These are phyloP conservation scores for Diaporthe sp. DNA, from an alignment of 2,329 filamentous ascomycete genomes.

Conservation along the genomic window DNA sequence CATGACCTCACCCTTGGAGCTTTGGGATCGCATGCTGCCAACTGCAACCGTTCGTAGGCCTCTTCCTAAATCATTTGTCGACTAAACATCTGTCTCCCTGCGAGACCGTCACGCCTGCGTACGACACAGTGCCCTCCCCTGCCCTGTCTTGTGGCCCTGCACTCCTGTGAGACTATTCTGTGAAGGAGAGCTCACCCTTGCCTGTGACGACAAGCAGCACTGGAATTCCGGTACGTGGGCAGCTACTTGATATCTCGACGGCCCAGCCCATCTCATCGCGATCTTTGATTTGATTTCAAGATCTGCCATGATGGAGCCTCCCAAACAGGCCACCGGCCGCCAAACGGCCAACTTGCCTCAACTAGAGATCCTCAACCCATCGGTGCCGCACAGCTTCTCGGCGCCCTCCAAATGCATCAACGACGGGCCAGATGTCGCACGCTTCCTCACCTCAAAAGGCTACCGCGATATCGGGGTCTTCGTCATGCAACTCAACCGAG, in stretches of 20 bases:
- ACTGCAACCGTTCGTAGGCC: neutral
- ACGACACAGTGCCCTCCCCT: too few relatives aligned
- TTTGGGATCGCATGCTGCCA: neutral
- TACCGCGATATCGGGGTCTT: conserved; percentile 92
- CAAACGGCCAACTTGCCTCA: conserved; percentile 47
- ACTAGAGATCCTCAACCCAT: conserved; percentile 64
- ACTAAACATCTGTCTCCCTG: neutral
- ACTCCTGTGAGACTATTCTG: neutral
- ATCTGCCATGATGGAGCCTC: conserved; percentile 13
- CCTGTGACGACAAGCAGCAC: neutral
- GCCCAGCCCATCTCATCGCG: neutral
- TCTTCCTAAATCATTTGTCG: neutral
- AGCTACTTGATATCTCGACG: neutral
- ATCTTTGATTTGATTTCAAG: neutral
- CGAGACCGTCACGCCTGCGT: neutral
- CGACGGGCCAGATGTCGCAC: conserved; percentile 83
- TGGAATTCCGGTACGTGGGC: neutral
- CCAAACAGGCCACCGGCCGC: neutral
- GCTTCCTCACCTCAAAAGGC: conserved; percentile 84
- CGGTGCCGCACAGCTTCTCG: conserved; percentile 69
- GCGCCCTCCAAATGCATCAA: conserved; percentile 85
- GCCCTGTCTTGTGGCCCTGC: too few relatives aligned
- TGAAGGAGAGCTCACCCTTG: neutral
- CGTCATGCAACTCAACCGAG: conserved; percentile 88
- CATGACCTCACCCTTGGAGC: conserved; percentile 9